Base-by-base conservation (phyloP, 805 yeast genomes). In the Monosporozyma yasuniensis region DNA sequence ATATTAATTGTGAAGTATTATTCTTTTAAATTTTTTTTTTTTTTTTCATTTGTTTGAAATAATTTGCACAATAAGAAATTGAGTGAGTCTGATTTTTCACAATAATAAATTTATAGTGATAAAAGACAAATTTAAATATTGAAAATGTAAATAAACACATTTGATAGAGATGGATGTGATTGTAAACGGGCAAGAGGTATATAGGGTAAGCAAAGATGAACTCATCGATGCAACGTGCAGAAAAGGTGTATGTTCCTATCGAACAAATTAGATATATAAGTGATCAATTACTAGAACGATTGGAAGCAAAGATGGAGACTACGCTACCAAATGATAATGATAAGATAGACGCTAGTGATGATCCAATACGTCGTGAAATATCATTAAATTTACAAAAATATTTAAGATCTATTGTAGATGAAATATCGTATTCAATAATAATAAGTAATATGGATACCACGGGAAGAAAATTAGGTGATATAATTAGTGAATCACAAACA, bases 401-500 rank as follows among this genome's bases (percentile, higher is more conserved):
- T 48, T 42, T 63, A 30, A 35, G 53, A 12, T 54, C 55, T n/a
- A 56, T 57, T 9, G 52, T 86, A 60, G 87, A 82, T 41, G 64
- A 74, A 70, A 74, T 81, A 10, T 73, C 75, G 44, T 68, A 73
- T 51, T 78, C 82, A 8, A 54, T 87, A 53, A 70, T 75, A 1
- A 72, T 87, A 14, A 84, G 80, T 58, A 90, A 86, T 5, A 60
- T 58, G 27, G 74, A 73, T 42, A 60, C 71, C 55, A 28, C 68
- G 4, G 52, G 54, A 1, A 62, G 53, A 11, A 55, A 57, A 14
- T 47, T 66, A 10, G 48, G 57, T 9, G 59, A 56, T 37, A 43
- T 57, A 23, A 52, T 54, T 22, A 52, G 46, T 27, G 54, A 53
- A 43, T 57, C 60, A 6, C 57, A 57, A 43, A 54, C 56, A 37